These are phyloP conservation scores for Porpolomopsis calyptriformis DNA, from an alignment of 768 basidiomycete species.

Conservation along the genomic window DNA sequence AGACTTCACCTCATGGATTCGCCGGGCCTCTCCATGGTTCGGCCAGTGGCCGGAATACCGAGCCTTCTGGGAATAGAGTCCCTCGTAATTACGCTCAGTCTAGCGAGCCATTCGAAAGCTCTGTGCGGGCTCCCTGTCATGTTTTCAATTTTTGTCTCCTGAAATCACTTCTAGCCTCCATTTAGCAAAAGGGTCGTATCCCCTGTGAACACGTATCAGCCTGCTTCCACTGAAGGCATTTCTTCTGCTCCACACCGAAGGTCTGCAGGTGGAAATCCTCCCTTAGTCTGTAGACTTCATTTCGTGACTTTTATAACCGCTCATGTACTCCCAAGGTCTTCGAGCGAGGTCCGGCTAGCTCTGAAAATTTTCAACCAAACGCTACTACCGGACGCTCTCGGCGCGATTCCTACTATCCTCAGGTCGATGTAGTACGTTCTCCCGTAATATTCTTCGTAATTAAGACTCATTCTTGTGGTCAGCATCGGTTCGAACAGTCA, in stretches of 20 bases:
- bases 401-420: not conserved
- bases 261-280: not conserved
- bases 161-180: not conserved
- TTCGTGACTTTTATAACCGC: not conserved
- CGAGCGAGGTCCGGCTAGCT: not conserved
- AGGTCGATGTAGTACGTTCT: not conserved
- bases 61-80: not conserved
- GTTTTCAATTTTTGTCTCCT: not conserved
- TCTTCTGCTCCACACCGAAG: conserved; percentile 1
- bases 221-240: not conserved
- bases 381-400: not conserved
- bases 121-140: not conserved
- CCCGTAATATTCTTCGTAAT: not conserved
- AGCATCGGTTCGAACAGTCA: not conserved
- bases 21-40: conserved; percentile 1
- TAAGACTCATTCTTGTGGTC: not conserved
- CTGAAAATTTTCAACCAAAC: not conserved
- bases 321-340: not conserved
- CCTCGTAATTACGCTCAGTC: not conserved
- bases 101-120: not conserved
- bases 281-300: not conserved
- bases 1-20: not conserved
- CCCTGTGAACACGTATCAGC: not conserved
- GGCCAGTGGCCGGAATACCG: not conserved
- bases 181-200: not conserved